A percentile compares a stretch with the other conserved stretches of the same genome.
Evolutionary conservation across 768 basidiomycete genomes (phyloP).

Genomic region (Lepiota venenata): DNA sequence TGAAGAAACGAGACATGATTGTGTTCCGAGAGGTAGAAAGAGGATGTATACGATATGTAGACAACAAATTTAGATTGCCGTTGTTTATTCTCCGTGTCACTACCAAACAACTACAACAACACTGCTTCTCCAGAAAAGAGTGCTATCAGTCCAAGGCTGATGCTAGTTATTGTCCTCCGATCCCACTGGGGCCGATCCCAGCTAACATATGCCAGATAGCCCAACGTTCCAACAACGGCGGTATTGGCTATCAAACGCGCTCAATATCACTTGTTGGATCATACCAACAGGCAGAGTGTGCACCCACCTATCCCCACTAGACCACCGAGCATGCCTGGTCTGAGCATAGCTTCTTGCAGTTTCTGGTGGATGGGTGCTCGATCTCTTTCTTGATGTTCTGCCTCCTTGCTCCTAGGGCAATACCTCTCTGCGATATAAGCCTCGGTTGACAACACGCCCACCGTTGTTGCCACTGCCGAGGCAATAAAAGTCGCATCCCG

Average conservation of each 20-base stretch:
- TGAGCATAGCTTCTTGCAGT: conserved; percentile 50
- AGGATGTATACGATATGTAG: background rate
- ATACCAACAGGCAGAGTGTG: background rate
- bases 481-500: conserved; percentile 52
- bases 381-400: conserved; percentile 56
- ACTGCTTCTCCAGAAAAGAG: conserved; percentile 61
- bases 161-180: conserved; percentile 50
- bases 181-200: conserved; percentile 70
- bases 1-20: conserved; percentile 86
- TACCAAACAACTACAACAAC: conserved; percentile 2
- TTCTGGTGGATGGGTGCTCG: conserved; percentile 52
- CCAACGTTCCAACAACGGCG: conserved; percentile 56
- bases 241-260: conserved; percentile 48
- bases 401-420: conserved; percentile 50
- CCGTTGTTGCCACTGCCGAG: conserved; percentile 48
- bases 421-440: conserved; percentile 62
- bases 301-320: conserved; percentile 55
- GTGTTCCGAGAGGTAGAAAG: conserved; percentile 11
- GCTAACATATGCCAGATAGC: conserved; percentile 60
- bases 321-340: conserved; percentile 66
- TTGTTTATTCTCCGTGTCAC: conserved; percentile 6
- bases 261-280: background rate
- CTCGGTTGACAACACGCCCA: conserved; percentile 59
- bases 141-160: conserved; percentile 54
- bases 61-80: conserved; percentile 13